Evolutionary conservation across 192 early-diverging fungal species (phyloP).

Genomic region (Backusella tarrabulga): DNA sequence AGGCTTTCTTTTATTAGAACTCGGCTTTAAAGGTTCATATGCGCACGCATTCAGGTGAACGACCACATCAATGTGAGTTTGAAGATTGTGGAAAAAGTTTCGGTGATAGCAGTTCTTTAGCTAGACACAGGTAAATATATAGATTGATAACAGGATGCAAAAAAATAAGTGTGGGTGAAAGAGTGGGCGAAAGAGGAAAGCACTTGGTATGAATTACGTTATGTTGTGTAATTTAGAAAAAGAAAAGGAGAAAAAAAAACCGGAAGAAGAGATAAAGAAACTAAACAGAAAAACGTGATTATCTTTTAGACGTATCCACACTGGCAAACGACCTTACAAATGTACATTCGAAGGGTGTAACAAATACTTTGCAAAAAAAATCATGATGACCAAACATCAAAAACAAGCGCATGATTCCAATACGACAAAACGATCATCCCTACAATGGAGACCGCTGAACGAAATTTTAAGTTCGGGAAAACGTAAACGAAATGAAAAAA

Average conservation of each 20-base stretch:
- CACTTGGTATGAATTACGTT: not conserved
- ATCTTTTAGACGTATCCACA: slow-evolving; percentile 58
- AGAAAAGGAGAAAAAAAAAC: not conserved
- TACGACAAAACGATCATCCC: not conserved
- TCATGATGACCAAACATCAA: slow-evolving; percentile 46
- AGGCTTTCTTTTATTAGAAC: slow-evolving; percentile 43
- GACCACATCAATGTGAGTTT: slow-evolving; percentile 67
- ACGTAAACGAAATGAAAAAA: slow-evolving; percentile 12
- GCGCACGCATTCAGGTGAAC: slow-evolving; percentile 75
- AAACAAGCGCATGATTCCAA: slow-evolving; percentile 27
- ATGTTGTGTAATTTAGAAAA: not conserved
- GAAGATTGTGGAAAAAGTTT: slow-evolving; percentile 72
- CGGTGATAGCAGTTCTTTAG: slow-evolving; percentile 73
- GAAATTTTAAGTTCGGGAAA: slow-evolving; percentile 5
- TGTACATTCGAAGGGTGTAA: slow-evolving; percentile 46
- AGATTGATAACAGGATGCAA: not conserved
- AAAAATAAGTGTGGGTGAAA: not conserved
- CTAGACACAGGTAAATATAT: slow-evolving; percentile 64
- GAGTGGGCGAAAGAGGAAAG: not conserved
- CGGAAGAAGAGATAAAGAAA: not conserved
- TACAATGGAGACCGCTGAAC: slow-evolving; percentile 20
- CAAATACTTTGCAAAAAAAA: slow-evolving; percentile 48
- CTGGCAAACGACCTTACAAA: slow-evolving; percentile 71
- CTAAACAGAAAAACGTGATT: not conserved
- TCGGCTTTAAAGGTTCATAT: slow-evolving; percentile 78